Base-by-base conservation (phyloP, 2,329 filamentous ascomycete genomes). In the Endoconidiophora polonica region DNA sequence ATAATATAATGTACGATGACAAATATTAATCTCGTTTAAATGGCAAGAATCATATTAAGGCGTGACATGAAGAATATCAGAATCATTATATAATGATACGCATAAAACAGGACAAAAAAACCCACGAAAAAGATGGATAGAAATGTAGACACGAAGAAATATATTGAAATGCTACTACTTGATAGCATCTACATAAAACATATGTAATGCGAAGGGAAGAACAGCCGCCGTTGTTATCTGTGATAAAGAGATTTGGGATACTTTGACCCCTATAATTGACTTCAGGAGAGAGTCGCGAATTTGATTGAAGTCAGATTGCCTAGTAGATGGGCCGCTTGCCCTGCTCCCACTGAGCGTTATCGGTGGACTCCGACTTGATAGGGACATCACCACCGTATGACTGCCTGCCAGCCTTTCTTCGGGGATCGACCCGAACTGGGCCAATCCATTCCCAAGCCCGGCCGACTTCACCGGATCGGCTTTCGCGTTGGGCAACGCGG, bases 361-460 rank as follows among this genome's bases (percentile, higher is more conserved):
- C 41, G 5, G 39, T 6, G 16, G 38, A 33, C 42, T 39, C 49
- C 18, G 36, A 20, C 57, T 62, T 65, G 39, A 66, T 57, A 23
- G 68, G 42, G 66, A 3, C 63, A 57, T 5, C 63, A 65, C 59
- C 63, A 68, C 1, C 72, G 75, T 10, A 70, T 66, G n/a, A 74
- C 65, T 2, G 68, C 71, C 33, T 73, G 66, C 45, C 70, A 66
- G 40, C 71, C 62, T 20, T 53, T 23, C 51, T 37, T 9, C 51
- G 46, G 7, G 36, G 16, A 33, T 68, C 67, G 16, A 68, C 69
- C 16, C 67, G 63, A 16, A 70, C 66, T 12, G 76, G 74, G 1
- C 78, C 78, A 54, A 82, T 81, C 78, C 78, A 82, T 60, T 82
- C 79, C 78, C 78, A 82, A 1, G 77, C 78, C 24, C 77, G 68